Base-by-base conservation (phyloP, 129 eudicot genomes). In the Apium graveolens region DNA sequence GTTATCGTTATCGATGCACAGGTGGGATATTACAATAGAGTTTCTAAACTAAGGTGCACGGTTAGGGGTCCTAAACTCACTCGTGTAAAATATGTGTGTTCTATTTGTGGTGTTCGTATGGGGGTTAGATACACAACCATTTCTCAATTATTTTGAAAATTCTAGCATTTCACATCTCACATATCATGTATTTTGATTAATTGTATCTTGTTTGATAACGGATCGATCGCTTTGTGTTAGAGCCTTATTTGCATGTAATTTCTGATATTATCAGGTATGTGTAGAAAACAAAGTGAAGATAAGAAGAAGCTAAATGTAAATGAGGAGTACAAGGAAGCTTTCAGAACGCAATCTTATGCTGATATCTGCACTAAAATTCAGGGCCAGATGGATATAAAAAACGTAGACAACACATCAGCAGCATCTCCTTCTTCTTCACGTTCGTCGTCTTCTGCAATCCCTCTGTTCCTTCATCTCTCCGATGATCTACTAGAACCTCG, bases 321-420 rank as follows among this genome's bases (percentile, higher is more conserved):
- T 74, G 90, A 91, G 78, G 98, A 93, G 81, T 91, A 93, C 80
- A 80, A 77, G 76, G 82, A 86, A 42, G 93, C 91, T 13, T 86
- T 93, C 46, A 87, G 98, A 79, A 91, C 97, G 46, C 82, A 91
- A 41, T 93, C 98, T 7, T 93, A 87, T 81, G 76, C 69, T 12
- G 95, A 93, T 7, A 86, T 93, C 0, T 89, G 68, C 81, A 77
- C 80, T 70, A 86, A 86, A 79, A 84, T 89, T 76, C 86, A 91
- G 41, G 85, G 62, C 70, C 90, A 88, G 34, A 18, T 89, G 48
- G 84, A 70, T 29, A 80, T 44, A 37, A 73, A 60, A 45, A 74
- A 26, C 57, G 21, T 46, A 35, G 85, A 79, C 27, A 57, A 82
- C 26, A 73, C 32, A 42, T 65, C 78, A 7, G 74, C 86, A 38